A percentile compares a stretch with the other conserved stretches of the same genome.
Conservation (phyloP, 371 early-diverging fungal species). For the Globomyces sp. region DNA sequence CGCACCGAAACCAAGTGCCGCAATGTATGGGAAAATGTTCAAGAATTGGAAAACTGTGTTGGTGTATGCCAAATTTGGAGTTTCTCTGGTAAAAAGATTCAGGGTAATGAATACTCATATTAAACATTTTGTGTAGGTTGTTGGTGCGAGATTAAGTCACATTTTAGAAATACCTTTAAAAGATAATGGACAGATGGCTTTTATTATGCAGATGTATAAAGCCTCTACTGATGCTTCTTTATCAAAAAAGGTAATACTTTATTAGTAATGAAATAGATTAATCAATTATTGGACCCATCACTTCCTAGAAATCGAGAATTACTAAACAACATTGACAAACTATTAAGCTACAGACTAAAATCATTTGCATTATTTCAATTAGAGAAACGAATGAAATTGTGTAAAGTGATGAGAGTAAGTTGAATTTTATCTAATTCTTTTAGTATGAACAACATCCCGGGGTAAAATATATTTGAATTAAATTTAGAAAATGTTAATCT, state of each 20-base stretch:
- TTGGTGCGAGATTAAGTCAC: too few relatives aligned
- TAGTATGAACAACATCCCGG: slow-evolving; percentile 11
- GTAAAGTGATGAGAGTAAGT: slow-evolving; percentile 12
- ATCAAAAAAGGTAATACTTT: neutral
- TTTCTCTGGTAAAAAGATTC: neutral
- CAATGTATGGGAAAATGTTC: neutral
- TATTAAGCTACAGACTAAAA: neutral
- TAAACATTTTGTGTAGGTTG: neutral
- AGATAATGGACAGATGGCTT: neutral
- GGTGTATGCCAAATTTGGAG: neutral
- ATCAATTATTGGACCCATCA: neutral
- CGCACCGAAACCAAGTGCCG: neutral
- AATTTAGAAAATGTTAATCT: slow-evolving; percentile 5
- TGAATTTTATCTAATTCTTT: neutral
- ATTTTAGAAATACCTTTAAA: slow-evolving; percentile 1
- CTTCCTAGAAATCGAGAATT: neutral
- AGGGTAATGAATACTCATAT: neutral
- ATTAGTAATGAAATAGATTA: neutral
- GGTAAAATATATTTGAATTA: neutral
- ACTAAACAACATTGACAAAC: neutral
- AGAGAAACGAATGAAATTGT: slow-evolving; percentile 7
- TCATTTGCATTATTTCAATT: neutral
- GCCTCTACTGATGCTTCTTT: neutral
- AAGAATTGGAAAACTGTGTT: neutral
- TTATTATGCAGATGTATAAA: slow-evolving; percentile 11